These are phyloP conservation scores for Phialocephala sp. DNA, from an alignment of 2,329 filamentous ascomycete genomes.

Conservation along the genomic window DNA sequence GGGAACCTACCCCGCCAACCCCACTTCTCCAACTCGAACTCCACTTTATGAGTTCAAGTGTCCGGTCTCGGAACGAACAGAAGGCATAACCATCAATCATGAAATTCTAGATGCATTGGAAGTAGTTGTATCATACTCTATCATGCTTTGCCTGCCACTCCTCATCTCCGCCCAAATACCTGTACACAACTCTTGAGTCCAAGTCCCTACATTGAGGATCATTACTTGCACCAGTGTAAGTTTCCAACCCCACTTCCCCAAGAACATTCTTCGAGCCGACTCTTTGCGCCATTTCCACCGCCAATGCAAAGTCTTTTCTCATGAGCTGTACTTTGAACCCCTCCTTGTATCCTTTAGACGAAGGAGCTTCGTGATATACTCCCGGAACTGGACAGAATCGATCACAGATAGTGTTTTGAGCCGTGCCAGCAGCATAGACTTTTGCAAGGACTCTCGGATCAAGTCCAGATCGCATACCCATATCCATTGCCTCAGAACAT, in stretches of 20 bases:
- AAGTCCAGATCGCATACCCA: slow-evolving; percentile 62
- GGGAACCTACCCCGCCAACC: slow-evolving; percentile 7
- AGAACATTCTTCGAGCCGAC: slow-evolving; percentile 57
- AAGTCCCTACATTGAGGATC: slow-evolving; percentile 57
- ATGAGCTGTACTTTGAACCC: slow-evolving; percentile 66
- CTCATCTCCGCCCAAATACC: slow-evolving; percentile 59
- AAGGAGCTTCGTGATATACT: slow-evolving; percentile 42
- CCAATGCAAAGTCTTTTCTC: slow-evolving; percentile 62
- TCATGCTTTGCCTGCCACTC: slow-evolving; percentile 47
- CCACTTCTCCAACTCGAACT: slow-evolving; percentile 12
- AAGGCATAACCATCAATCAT: background rate
- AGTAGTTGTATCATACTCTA: background rate
- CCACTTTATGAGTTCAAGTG: background rate
- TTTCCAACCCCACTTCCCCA: slow-evolving; percentile 54
- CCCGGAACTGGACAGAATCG: slow-evolving; percentile 45
- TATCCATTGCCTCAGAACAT: slow-evolving; percentile 62
- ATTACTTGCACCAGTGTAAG: slow-evolving; percentile 57
- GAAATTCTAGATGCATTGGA: background rate
- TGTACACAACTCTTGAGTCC: slow-evolving; percentile 63
- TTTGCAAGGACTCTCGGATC: slow-evolving; percentile 58
- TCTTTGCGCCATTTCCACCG: slow-evolving; percentile 58
- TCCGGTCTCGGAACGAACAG: slow-evolving; percentile 5
- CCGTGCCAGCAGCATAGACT: slow-evolving; percentile 55
- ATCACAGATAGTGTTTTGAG: slow-evolving; percentile 43
- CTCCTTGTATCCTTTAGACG: slow-evolving; percentile 46